These are phyloP conservation scores for Ploettnerulaceae sp. DNA, from an alignment of 2,329 filamentous ascomycete genomes.

Conservation along the genomic window DNA sequence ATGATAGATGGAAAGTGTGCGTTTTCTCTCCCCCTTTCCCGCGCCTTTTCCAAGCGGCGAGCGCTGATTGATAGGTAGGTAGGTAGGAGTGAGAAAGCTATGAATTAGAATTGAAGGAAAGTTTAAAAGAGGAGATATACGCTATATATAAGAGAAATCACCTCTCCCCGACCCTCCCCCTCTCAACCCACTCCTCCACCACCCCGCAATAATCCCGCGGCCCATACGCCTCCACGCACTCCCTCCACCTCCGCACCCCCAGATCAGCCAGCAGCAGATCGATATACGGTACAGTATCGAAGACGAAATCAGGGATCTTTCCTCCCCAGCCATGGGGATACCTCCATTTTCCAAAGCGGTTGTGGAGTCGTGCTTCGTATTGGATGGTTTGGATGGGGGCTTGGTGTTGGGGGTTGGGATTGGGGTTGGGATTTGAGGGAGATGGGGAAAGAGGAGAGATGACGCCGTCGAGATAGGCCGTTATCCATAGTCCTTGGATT, in stretches of 20 bases:
- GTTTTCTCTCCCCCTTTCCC: no score
- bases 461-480: slow-evolving; percentile 56
- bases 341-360: slow-evolving; percentile 64
- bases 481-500: slow-evolving; percentile 56
- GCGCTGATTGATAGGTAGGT: no score
- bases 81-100: no score
- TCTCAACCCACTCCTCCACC: slow-evolving; percentile 6
- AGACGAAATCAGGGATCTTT: slow-evolving; percentile 65
- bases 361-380: slow-evolving; percentile 57
- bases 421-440: neutral
- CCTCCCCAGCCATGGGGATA: slow-evolving; percentile 63
- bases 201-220: slow-evolving; percentile 35
- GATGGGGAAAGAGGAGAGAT: slow-evolving; percentile 32
- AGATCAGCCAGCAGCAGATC: slow-evolving; percentile 65
- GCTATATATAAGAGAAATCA: no score
- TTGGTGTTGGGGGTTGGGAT: neutral
- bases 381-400: slow-evolving; percentile 35
- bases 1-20: no score
- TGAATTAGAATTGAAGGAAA: neutral
- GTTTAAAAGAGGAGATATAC: neutral
- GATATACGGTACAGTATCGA: slow-evolving; percentile 69
- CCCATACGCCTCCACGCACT: slow-evolving; percentile 47
- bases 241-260: slow-evolving; percentile 53
- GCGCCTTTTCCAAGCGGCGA: no score
- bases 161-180: neutral